phyloP scores from a whole-genome alignment of 495 filamentous ascomycete genomes.

The Lasiosphaeris hirsuta region DNA sequence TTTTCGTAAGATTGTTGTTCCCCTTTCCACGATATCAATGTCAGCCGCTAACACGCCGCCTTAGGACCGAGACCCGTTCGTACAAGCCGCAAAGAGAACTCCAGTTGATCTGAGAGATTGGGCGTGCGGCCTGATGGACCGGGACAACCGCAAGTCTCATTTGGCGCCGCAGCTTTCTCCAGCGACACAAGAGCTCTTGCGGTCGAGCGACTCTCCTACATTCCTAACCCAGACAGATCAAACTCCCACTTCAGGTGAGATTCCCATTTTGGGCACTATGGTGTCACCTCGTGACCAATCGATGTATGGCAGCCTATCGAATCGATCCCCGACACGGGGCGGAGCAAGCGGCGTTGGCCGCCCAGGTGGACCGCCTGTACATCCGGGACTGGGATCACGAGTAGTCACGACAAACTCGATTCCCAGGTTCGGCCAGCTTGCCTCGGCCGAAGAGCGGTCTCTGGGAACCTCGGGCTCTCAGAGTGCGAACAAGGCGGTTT shows the following conservation, averaged over 20 bases:
- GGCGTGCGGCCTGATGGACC: slow-evolving; percentile 87
- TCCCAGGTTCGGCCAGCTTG: slow-evolving; percentile 33
- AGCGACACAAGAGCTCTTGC: slow-evolving; percentile 55
- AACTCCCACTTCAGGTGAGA: slow-evolving; percentile 65
- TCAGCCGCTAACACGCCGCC: not conserved
- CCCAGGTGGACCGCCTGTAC: slow-evolving; percentile 40
- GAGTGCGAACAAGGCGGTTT: slow-evolving; percentile 32
- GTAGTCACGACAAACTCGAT: slow-evolving; percentile 43
- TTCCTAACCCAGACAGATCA: slow-evolving; percentile 32
- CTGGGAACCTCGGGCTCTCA: slow-evolving; percentile 7
- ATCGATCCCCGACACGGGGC: slow-evolving; percentile 44
- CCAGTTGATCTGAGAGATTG: slow-evolving; percentile 86
- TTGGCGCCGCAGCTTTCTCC: slow-evolving; percentile 65
- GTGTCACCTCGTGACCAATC: slow-evolving; percentile 38
- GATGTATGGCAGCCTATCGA: slow-evolving; percentile 35
- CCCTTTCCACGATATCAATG: not conserved
- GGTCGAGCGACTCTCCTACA: slow-evolving; percentile 51
- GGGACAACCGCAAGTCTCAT: slow-evolving; percentile 88
- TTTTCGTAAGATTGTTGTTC: slow-evolving; percentile 55
- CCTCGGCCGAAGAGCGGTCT: slow-evolving; percentile 24
- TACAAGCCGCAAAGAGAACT: slow-evolving; percentile 92
- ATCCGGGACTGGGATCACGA: slow-evolving; percentile 51
- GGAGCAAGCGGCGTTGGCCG: slow-evolving; percentile 39
- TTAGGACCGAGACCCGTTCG: slow-evolving; percentile 83
- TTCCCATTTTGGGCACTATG: slow-evolving; percentile 56